These are phyloP conservation scores for Mucor ambiguus DNA, from an alignment of 371 early-diverging fungal genomes.

Conservation along the genomic window DNA sequence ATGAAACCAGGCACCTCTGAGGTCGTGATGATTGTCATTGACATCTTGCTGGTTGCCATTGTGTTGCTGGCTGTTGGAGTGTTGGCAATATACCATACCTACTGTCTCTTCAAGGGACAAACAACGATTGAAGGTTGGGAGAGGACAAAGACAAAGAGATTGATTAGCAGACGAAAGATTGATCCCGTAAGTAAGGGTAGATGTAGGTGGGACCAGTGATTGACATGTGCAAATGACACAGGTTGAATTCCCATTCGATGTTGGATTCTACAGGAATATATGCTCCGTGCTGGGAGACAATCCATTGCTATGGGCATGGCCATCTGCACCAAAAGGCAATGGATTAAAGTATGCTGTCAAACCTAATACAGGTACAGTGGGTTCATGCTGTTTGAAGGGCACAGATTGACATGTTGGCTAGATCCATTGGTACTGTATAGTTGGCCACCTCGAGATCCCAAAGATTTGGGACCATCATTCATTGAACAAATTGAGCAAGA, in stretches of 20 bases:
- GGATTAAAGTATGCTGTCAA: constrained; percentile 73
- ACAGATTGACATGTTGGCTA: not conserved
- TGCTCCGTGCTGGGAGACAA: constrained; percentile 77
- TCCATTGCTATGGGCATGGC: constrained; percentile 70
- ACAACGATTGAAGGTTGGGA: constrained; percentile 89
- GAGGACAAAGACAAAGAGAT: constrained; percentile 41
- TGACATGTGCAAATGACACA: constrained; percentile 10
- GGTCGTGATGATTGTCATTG: constrained; percentile 64
- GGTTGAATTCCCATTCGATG: constrained; percentile 89
- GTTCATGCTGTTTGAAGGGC: not conserved
- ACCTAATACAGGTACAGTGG: constrained; percentile 30
- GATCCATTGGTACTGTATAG: constrained; percentile 28
- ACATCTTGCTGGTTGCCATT: constrained; percentile 61
- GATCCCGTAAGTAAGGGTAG: constrained; percentile 17
- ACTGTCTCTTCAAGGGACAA: constrained; percentile 76
- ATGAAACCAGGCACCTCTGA: constrained; percentile 28
- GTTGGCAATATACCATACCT: constrained; percentile 78
- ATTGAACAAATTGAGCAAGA: constrained; percentile 7
- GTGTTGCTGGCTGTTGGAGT: constrained; percentile 76
- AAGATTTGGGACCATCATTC: constrained; percentile 22
- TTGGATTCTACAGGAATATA: constrained; percentile 84
- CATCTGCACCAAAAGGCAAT: constrained; percentile 62
- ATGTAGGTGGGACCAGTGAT: not conserved
- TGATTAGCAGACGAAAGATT: constrained; percentile 21
- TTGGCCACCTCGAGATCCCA: constrained; percentile 39